Percentiles rank a stretch among this genome's conserved stretches.
phyloP scores from a whole-genome alignment of 139 green algal species.

The Astrephomene gubernaculifera region DNA sequence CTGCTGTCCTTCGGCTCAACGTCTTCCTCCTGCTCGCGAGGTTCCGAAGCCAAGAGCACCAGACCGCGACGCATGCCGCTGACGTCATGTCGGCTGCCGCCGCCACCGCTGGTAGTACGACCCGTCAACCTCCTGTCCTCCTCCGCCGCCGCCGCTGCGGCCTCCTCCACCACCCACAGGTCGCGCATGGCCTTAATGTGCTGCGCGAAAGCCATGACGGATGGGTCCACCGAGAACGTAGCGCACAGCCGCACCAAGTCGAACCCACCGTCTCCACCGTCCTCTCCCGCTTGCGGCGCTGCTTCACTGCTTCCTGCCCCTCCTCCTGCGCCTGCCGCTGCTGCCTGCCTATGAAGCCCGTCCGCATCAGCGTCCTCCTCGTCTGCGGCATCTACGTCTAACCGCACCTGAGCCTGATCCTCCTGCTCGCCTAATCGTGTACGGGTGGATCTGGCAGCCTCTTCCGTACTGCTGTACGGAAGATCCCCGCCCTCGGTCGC shows the following conservation, averaged over 20 bases:
- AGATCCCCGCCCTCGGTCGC: too few relatives aligned
- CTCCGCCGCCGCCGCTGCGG: background rate
- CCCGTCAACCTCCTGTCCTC: background rate
- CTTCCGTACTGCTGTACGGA: too few relatives aligned
- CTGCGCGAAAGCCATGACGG: conserved; percentile 76
- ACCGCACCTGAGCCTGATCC: too few relatives aligned
- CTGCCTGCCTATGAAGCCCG: background rate
- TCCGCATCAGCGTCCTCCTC: background rate
- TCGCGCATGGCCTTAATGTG: conserved; percentile 42
- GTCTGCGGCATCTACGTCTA: too few relatives aligned
- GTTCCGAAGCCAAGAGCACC: conserved; percentile 21
- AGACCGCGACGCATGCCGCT: conserved; percentile 29
- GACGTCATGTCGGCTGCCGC: background rate
- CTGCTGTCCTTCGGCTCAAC: background rate
- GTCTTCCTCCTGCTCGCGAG: too few relatives aligned
- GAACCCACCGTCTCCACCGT: conserved; percentile 14
- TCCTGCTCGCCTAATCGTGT: too few relatives aligned
- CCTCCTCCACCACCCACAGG: conserved; percentile 13
- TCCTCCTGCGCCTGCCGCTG: background rate
- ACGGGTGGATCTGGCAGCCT: too few relatives aligned
- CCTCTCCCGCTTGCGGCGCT: background rate
- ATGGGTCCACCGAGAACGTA: conserved; percentile 79
- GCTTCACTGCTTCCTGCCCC: background rate
- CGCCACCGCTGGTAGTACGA: background rate
- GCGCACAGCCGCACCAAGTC: conserved; percentile 77